These are phyloP conservation scores for Ploettnerulaceae sp. DNA, from an alignment of 2,329 filamentous ascomycete species.

Conservation along the genomic window DNA sequence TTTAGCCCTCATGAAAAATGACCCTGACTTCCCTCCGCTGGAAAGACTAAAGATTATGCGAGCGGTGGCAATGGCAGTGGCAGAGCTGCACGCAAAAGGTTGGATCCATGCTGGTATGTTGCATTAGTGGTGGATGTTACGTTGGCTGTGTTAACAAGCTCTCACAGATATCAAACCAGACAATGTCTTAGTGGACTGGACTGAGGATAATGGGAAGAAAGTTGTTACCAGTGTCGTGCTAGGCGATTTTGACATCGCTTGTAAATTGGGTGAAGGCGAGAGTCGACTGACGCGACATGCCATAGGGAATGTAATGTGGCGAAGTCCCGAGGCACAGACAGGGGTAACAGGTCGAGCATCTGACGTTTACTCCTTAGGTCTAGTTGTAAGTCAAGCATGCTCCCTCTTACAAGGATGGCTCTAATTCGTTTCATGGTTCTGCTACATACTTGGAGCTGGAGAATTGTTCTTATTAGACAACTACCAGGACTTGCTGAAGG, in stretches of 20 bases:
- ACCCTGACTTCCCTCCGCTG: background rate
- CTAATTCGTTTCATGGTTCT: background rate
- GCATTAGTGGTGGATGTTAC: no score
- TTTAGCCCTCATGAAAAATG: background rate
- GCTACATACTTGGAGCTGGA: background rate
- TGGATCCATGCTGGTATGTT: background rate
- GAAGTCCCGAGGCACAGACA: conserved; percentile 2
- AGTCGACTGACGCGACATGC: background rate
- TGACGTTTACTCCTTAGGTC: conserved; percentile 4
- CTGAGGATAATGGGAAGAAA: background rate
- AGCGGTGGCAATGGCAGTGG: background rate
- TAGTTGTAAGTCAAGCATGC: conserved; percentile 4
- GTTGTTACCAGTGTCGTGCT: background rate
- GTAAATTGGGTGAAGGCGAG: conserved; percentile 4
- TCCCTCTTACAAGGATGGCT: background rate
- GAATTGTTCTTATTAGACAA: background rate
- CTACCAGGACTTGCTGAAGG: conserved; percentile 1
- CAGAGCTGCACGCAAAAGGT: background rate
- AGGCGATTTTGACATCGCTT: conserved; percentile 7
- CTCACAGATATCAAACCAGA: conserved; percentile 3
- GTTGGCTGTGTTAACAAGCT: no score
- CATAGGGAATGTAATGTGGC: conserved; percentile 10
- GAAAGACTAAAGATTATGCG: background rate
- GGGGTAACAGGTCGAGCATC: conserved; percentile 4
- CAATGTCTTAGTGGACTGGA: conserved; percentile 24